Evolutionary conservation across 2,329 filamentous ascomycete genomes (phyloP).

Genomic region (Ilyonectria sp.): DNA sequence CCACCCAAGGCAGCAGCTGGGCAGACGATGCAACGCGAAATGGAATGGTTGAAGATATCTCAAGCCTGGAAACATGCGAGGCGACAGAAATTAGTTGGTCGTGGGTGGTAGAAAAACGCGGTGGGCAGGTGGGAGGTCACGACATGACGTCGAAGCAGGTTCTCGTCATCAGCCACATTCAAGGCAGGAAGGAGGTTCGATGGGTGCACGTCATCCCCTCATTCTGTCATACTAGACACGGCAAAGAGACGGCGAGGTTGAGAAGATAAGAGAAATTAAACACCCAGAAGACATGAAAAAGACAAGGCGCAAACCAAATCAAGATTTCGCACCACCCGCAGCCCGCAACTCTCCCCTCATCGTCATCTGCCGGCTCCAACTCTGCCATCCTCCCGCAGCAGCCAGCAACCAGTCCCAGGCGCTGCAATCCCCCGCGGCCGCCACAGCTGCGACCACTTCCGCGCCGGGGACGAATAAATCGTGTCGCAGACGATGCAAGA

Average conservation of each 20-base stretch:
- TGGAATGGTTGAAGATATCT: not conserved
- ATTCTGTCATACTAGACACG: not conserved
- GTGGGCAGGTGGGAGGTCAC: not conserved
- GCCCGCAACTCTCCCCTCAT: not conserved
- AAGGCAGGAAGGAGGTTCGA: not conserved
- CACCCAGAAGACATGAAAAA: not conserved
- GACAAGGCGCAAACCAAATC: not conserved
- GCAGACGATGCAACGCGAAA: not conserved
- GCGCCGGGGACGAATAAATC: not conserved
- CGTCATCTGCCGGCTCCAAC: constrained; percentile 10
- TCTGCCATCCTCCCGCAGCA: constrained; percentile 2
- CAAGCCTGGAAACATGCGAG: not conserved
- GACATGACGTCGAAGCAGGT: constrained; percentile 4
- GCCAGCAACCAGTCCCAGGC: not conserved
- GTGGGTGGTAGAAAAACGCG: not conserved
- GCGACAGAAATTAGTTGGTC: not conserved
- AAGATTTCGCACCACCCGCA: constrained; percentile 1
- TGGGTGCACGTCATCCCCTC: not conserved
- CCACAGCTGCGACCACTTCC: constrained; percentile 2
- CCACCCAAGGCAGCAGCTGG: not conserved
- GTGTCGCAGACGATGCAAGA: too few relatives aligned
- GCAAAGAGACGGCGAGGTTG: not conserved
- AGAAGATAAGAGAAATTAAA: not conserved
- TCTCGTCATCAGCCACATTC: not conserved
- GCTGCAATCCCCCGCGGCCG: not conserved